These are phyloP conservation scores for Lactarius vividus DNA, from an alignment of 768 basidiomycete genomes.

Conservation along the genomic window DNA sequence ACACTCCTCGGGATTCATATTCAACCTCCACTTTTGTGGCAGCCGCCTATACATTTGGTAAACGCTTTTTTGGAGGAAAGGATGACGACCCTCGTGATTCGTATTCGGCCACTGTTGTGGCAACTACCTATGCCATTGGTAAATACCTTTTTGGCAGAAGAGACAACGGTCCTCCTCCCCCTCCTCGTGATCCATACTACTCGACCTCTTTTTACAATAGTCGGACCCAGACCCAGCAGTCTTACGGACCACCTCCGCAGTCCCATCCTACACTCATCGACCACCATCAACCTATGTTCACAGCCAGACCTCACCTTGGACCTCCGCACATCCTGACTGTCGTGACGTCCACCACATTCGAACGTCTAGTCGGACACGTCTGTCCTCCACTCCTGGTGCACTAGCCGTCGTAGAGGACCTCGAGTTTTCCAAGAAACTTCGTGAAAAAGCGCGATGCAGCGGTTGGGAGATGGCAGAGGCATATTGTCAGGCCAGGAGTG, in stretches of 20 bases:
- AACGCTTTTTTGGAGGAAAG: too few relatives aligned
- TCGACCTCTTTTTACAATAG: background rate
- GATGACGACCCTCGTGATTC: too few relatives aligned
- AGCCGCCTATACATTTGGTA: too few relatives aligned
- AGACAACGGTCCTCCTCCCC: background rate
- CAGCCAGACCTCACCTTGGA: background rate
- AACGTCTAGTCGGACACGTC: background rate
- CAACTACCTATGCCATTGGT: background rate
- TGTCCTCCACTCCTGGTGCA: background rate
- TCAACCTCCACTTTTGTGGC: too few relatives aligned
- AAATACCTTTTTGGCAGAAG: background rate
- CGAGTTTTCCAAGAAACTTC: background rate
- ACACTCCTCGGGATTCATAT: too few relatives aligned
- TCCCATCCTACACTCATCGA: background rate
- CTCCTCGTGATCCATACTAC: background rate
- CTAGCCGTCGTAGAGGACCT: background rate
- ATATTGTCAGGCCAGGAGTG: background rate
- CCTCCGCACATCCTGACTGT: background rate
- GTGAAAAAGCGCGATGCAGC: background rate
- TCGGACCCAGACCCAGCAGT: background rate
- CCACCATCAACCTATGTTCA: background rate
- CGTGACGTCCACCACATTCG: background rate
- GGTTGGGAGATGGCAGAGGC: background rate
- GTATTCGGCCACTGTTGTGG: background rate
- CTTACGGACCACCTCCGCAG: background rate